These are phyloP conservation scores for Aspergillus clavatus DNA, from an alignment of 2,329 filamentous ascomycete genomes.

Conservation along the genomic window DNA sequence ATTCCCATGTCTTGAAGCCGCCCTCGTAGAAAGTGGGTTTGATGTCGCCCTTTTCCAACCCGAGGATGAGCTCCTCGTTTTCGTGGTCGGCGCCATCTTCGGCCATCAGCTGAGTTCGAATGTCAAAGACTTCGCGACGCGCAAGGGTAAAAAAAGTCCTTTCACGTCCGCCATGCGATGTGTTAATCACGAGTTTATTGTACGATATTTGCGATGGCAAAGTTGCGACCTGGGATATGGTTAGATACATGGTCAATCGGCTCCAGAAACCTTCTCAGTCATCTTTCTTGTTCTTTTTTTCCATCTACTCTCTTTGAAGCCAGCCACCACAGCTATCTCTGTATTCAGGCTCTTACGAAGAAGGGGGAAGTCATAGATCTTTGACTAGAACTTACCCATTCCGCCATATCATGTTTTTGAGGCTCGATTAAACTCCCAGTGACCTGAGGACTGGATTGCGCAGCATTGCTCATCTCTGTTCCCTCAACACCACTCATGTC, in stretches of 20 bases:
- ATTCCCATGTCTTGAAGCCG: slow-evolving; percentile 67
- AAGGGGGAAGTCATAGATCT: not conserved
- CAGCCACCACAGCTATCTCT: too few relatives aligned
- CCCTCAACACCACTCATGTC: slow-evolving; percentile 21
- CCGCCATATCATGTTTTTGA: slow-evolving; percentile 41
- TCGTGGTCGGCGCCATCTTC: slow-evolving; percentile 45
- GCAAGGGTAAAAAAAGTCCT: slow-evolving; percentile 39
- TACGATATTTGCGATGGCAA: slow-evolving; percentile 59
- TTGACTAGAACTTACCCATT: slow-evolving; percentile 46
- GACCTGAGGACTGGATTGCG: slow-evolving; percentile 15
- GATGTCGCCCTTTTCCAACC: slow-evolving; percentile 54
- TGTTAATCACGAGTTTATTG: slow-evolving; percentile 47
- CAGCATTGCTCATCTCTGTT: slow-evolving; percentile 6
- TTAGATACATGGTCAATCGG: slow-evolving; percentile 10
- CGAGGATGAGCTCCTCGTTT: slow-evolving; percentile 43
- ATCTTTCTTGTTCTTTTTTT: not conserved
- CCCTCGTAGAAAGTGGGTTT: slow-evolving; percentile 60
- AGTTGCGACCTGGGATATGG: slow-evolving; percentile 43
- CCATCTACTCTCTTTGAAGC: not conserved
- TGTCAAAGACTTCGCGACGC: slow-evolving; percentile 59
- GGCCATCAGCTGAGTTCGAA: slow-evolving; percentile 60
- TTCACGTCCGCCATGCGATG: slow-evolving; percentile 7
- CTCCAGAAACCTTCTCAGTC: not conserved
- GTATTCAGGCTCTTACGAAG: too few relatives aligned
- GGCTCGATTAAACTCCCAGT: slow-evolving; percentile 31